Base-by-base conservation (phyloP, 306 rosid species). In the Castanea sativa region DNA sequence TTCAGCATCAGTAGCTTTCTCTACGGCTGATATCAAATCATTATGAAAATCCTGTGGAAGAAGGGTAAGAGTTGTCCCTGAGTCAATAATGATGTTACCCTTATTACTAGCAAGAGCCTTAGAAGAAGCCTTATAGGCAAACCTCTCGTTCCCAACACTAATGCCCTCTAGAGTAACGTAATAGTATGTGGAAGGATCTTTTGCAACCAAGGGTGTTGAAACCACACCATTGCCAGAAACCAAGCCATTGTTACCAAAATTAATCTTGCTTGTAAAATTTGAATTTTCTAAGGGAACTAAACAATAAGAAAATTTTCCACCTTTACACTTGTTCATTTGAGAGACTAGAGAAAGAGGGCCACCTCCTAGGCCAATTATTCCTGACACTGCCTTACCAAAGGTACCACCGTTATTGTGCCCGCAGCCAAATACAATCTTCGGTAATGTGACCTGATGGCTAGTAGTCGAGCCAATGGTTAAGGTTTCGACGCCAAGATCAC, bases 341-440 rank as follows among this genome's bases (percentile, higher is more conserved):
- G 96, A 87, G 53, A 90, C 38, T 2, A 91, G 57, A 2, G 96
- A 93, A 69, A 89, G 82, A 0, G 45, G 18, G 0, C 94, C 90
- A 0, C 86, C 85, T 1, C 92, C 87, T 1, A 89, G 93, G 4
- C 94, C 96, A 0, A 93, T 76, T 12, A 91, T 20, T 11, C 94
- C 93, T 1, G 90, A 83, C 0, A 73, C 83, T 2, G 75, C 8
- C 38, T 45, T 21, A 14, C 69, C 87, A 71, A 87, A 90, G 0
- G 69, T 84, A 6, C 97, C 91, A 1, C 23, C 65, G 0, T 78
- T 84, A 5, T 87, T 51, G 1, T 87, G 90, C 16, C 86, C 85
- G 56, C 91, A 90, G 1, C 97, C 93, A 12, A 90, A 76, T 1
- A 41, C 61, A 5, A 85, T 4, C 0, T 80, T 68, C 0, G 74